phyloP scores from a whole-genome alignment of 805 yeast species.

The Metschnikowia noctiluminum region DNA sequence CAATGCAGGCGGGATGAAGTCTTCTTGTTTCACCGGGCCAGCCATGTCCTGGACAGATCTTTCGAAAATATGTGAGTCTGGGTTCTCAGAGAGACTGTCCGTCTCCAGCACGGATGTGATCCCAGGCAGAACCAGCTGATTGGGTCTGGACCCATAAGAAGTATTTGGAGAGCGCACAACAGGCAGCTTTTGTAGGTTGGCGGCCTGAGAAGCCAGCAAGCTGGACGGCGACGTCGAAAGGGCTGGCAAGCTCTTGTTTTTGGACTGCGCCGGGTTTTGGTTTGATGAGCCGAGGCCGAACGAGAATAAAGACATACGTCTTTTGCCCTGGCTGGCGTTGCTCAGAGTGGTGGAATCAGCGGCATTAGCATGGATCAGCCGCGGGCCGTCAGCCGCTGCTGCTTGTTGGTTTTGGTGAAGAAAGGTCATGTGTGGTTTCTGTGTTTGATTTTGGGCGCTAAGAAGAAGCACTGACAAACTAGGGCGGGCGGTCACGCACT shows the following conservation, averaged over 20 bases:
- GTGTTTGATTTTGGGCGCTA: background rate
- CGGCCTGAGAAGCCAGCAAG: background rate
- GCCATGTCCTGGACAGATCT: conserved; percentile 38
- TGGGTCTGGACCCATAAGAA: background rate
- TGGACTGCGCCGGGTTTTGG: conserved; percentile 8
- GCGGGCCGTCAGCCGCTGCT: background rate
- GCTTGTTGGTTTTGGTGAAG: conserved; percentile 1
- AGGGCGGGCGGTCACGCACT: background rate
- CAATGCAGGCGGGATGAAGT: conserved; percentile 75
- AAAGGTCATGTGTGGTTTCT: conserved; percentile 3
- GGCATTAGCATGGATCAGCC: background rate
- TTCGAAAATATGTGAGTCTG: conserved; percentile 36
- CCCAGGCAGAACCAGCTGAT: conserved; percentile 14
- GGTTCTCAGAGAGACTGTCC: conserved; percentile 16
- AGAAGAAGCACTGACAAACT: background rate
- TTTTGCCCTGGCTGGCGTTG: conserved; percentile 10
- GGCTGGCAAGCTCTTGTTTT: conserved; percentile 11
- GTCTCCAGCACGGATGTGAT: conserved; percentile 15
- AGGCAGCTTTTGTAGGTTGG: conserved; percentile 1
- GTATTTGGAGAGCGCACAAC: conserved; percentile 6
- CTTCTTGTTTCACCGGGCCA: conserved; percentile 45
- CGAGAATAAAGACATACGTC: conserved; percentile 25
- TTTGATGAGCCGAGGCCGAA: conserved; percentile 17
- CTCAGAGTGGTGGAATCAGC: background rate
- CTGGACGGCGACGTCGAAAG: conserved; percentile 15